Conservation (phyloP, 2,329 filamentous ascomycete genomes). For the Colletotrichum musae region DNA sequence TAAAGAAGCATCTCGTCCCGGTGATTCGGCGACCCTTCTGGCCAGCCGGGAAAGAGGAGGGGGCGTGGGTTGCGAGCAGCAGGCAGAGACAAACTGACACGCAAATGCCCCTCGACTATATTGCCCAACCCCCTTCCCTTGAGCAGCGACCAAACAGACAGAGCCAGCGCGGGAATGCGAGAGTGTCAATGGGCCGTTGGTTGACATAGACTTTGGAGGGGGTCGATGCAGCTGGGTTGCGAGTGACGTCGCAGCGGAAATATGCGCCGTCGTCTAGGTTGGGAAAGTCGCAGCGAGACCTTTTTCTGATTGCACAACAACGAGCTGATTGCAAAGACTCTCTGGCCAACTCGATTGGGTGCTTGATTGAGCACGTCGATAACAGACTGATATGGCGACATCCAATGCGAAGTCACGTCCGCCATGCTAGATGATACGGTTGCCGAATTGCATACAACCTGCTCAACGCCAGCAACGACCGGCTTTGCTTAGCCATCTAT, state of each 20-base stretch:
- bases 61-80: not conserved
- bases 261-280: slow-evolving; percentile 9
- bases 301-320: slow-evolving; percentile 12
- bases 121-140: not conserved
- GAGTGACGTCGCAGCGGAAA: slow-evolving; percentile 5
- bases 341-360: slow-evolving; percentile 11
- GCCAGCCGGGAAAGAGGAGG: not conserved
- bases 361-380: slow-evolving; percentile 13
- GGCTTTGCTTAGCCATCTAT: not conserved
- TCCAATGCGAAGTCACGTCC: not conserved
- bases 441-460: not conserved
- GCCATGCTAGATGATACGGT: not conserved
- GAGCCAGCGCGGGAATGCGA: slow-evolving; percentile 20
- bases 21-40: slow-evolving; percentile 13
- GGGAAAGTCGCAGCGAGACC: slow-evolving; percentile 23
- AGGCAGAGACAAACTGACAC: slow-evolving; percentile 27
- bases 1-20: not conserved
- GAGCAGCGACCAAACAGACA: not conserved
- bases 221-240: slow-evolving; percentile 20
- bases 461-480: slow-evolving; percentile 1
- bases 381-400: slow-evolving; percentile 6
- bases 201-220: not conserved
- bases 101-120: slow-evolving; percentile 13
- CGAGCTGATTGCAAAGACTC: slow-evolving; percentile 5
- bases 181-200: slow-evolving; percentile 15